Conservation (phyloP, 2,329 filamentous ascomycete species). For the Xylaria sp. region DNA sequence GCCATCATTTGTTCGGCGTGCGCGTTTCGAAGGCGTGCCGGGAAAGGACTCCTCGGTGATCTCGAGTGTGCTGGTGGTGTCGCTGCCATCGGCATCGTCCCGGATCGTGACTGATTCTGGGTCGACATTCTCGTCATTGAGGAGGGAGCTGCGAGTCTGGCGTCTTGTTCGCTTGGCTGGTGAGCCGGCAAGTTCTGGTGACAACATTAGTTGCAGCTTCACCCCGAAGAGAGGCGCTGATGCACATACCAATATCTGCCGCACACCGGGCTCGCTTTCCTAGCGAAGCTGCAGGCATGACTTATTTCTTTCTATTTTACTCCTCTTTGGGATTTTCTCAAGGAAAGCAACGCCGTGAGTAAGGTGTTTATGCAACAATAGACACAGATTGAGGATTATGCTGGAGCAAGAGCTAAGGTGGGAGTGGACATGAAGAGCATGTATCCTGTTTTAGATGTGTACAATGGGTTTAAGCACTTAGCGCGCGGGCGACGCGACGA, state of each 20-base stretch:
- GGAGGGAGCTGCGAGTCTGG: constrained; percentile 47
- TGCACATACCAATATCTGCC: constrained; percentile 44
- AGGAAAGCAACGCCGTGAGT: no score
- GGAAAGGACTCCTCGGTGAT: constrained; percentile 43
- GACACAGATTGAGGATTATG: constrained; percentile 7
- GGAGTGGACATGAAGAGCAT: constrained; percentile 14
- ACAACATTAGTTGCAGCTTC: constrained; percentile 30
- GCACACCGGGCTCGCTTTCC: constrained; percentile 54
- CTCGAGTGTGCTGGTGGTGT: constrained; percentile 44
- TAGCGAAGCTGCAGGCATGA: constrained; percentile 45
- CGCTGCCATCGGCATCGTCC: constrained; percentile 50
- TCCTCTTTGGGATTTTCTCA: neutral
- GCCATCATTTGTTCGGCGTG: constrained; percentile 15
- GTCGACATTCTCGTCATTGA: constrained; percentile 73
- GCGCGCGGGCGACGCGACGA: constrained; percentile 34
- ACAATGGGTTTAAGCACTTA: constrained; percentile 19
- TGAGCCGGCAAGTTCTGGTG: constrained; percentile 38
- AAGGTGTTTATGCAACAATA: neutral
- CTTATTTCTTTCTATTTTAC: constrained; percentile 16
- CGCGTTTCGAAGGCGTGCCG: constrained; percentile 32
- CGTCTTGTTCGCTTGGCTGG: constrained; percentile 56
- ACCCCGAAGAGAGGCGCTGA: constrained; percentile 9
- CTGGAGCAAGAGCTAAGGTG: constrained; percentile 11
- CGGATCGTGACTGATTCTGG: constrained; percentile 50
- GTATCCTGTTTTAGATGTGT: constrained; percentile 5